Evolutionary conservation across 1,139 yeast genomes (phyloP).

Genomic region (Meyerozyma sp.): DNA sequence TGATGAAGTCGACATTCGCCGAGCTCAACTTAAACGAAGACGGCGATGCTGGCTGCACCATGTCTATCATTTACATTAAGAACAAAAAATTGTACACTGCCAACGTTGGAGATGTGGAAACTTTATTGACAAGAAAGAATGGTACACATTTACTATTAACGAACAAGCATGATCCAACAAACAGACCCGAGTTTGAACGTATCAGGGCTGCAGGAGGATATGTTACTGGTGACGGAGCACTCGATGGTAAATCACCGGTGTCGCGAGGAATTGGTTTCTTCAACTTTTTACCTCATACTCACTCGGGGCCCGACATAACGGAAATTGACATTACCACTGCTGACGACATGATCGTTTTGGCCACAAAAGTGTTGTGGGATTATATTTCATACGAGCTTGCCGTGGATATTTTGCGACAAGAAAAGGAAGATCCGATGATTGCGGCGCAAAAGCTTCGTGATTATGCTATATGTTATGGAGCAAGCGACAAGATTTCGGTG

Average conservation of each 20-base stretch:
- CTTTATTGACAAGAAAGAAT: constrained; percentile 69
- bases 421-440: constrained; percentile 75
- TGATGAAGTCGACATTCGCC: constrained; percentile 35
- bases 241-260: constrained; percentile 77
- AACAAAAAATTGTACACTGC: constrained; percentile 74
- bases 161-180: constrained; percentile 80
- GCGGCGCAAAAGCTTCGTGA: constrained; percentile 95
- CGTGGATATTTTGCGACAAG: constrained; percentile 84
- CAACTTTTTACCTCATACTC: constrained; percentile 80
- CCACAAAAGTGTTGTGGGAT: constrained; percentile 83
- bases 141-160: constrained; percentile 77
- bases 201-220: constrained; percentile 89
- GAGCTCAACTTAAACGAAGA: constrained; percentile 43
- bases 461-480: constrained; percentile 90
- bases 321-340: constrained; percentile 57
- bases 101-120: constrained; percentile 87
- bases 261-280: constrained; percentile 93
- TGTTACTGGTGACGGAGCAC: constrained; percentile 78
- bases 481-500: constrained; percentile 76
- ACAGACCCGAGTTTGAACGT: constrained; percentile 73
- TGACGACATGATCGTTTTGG: constrained; percentile 85
- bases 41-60: constrained; percentile 78
- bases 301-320: constrained; percentile 79
- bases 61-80: constrained; percentile 72
- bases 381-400: constrained; percentile 77